These are phyloP conservation scores for Quillaja saponaria DNA, from an alignment of 306 rosid genomes.

Conservation along the genomic window DNA sequence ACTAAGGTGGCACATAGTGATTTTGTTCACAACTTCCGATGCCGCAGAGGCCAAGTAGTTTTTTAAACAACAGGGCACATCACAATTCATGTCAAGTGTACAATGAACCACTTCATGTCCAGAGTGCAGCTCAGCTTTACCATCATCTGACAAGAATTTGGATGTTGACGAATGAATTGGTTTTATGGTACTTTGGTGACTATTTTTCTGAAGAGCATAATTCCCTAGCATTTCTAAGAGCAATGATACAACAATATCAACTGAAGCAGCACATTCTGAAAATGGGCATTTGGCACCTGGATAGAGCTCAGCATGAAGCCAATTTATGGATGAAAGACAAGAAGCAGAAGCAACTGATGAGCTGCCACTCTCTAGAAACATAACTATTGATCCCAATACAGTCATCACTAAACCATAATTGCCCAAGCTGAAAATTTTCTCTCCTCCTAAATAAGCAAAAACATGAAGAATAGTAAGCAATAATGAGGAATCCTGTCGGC, in stretches of 20 bases:
- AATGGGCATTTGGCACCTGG: conserved; percentile 60
- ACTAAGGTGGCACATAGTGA: conserved; percentile 40
- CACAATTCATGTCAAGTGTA: conserved; percentile 29
- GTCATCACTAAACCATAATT: conserved; percentile 43
- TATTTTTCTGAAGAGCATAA: conserved; percentile 19
- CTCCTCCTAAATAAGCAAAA: conserved; percentile 73
- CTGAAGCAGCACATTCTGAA: conserved; percentile 49
- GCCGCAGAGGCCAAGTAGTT: conserved; percentile 37
- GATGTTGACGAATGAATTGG: conserved; percentile 30
- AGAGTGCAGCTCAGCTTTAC: conserved; percentile 27
- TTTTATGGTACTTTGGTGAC: conserved; percentile 17
- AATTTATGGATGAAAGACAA: conserved; percentile 42
- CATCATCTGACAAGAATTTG: conserved; percentile 26
- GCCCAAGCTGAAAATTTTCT: conserved; percentile 44
- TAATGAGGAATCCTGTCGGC: conserved; percentile 47
- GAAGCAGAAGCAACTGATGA: conserved; percentile 35
- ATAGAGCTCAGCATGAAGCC: conserved; percentile 42
- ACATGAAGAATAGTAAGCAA: conserved; percentile 65
- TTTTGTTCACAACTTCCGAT: conserved; percentile 26
- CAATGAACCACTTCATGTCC: conserved; percentile 24
- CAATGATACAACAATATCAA: conserved; percentile 51
- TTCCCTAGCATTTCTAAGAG: conserved; percentile 55
- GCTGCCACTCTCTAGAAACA: conserved; percentile 53
- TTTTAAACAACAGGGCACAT: conserved; percentile 39
- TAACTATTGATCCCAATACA: conserved; percentile 67